A percentile compares a stretch with the other conserved stretches of the same genome.
phyloP scores from a whole-genome alignment of 257 asterid genomes.

The Forsythia viridissima region DNA sequence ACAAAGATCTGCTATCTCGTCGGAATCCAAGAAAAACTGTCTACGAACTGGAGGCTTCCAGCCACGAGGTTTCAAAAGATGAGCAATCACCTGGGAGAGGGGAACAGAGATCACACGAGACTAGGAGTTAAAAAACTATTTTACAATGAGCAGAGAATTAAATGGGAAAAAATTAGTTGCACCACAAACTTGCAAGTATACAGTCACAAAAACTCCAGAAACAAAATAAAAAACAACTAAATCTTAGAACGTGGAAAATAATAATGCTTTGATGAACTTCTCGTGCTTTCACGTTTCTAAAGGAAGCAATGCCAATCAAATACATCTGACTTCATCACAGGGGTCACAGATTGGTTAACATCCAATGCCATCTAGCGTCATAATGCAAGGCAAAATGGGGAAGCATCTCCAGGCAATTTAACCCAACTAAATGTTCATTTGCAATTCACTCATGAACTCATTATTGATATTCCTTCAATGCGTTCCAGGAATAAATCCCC shows the following conservation, averaged over 20 bases:
- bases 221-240: constrained; percentile 11
- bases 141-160: constrained; percentile 1
- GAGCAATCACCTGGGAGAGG: constrained; percentile 71
- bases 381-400: constrained; percentile 11
- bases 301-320: constrained; percentile 9
- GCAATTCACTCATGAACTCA: constrained; percentile 14
- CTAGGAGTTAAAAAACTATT: constrained; percentile 15
- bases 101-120: constrained; percentile 20
- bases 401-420: constrained; percentile 11
- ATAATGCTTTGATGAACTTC: constrained; percentile 14
- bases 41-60: constrained; percentile 99
- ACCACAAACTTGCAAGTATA: constrained; percentile 1
- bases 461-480: constrained; percentile 4
- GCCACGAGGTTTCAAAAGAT: constrained; percentile 97
- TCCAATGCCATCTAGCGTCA: constrained; percentile 2
- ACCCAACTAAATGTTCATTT: neutral
- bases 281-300: constrained; percentile 12
- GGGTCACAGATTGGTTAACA: constrained; percentile 1
- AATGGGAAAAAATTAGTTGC: neutral
- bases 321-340: constrained; percentile 16
- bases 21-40: constrained; percentile 94
- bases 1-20: constrained; percentile 98
- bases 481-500: neutral
- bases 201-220: constrained; percentile 2
- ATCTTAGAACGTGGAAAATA: neutral